Conservation (phyloP, 441 rosid species). For the Adansonia rubrostipa region DNA sequence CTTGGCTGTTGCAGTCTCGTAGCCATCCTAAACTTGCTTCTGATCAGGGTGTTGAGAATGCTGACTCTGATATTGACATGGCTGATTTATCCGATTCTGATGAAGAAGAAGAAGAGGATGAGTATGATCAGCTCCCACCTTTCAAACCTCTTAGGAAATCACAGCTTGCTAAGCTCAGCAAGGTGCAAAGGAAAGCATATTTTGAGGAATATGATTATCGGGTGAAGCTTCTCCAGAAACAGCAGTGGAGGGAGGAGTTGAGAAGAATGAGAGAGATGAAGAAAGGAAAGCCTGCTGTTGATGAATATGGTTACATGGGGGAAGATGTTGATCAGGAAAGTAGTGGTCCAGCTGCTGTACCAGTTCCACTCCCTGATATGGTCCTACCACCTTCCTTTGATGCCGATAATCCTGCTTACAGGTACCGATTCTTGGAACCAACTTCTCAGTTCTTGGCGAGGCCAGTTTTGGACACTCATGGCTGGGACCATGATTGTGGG, state of each 20-base stretch:
- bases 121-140: slow-evolving; percentile 95
- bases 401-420: slow-evolving; percentile 73
- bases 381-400: slow-evolving; percentile 81
- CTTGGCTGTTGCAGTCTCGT: slow-evolving; percentile 90
- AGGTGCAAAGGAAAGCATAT: slow-evolving; percentile 68
- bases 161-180: slow-evolving; percentile 68
- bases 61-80: slow-evolving; percentile 83
- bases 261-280: slow-evolving; percentile 71
- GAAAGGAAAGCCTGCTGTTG: slow-evolving; percentile 56
- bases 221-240: slow-evolving; percentile 78
- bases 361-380: slow-evolving; percentile 83
- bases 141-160: slow-evolving; percentile 78
- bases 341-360: slow-evolving; percentile 74
- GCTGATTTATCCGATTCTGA: slow-evolving; percentile 80
- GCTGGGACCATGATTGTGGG: slow-evolving; percentile 95
- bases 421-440: slow-evolving; percentile 85
- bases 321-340: slow-evolving; percentile 67
- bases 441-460: slow-evolving; percentile 72
- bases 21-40: slow-evolving; percentile 75
- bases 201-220: slow-evolving; percentile 82
- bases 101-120: slow-evolving; percentile 83
- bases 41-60: slow-evolving; percentile 77
- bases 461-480: slow-evolving; percentile 83
- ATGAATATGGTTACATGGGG: slow-evolving; percentile 49
- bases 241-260: slow-evolving; percentile 78